phyloP scores from a whole-genome alignment of 768 basidiomycete species.

The Auricularia sp. region DNA sequence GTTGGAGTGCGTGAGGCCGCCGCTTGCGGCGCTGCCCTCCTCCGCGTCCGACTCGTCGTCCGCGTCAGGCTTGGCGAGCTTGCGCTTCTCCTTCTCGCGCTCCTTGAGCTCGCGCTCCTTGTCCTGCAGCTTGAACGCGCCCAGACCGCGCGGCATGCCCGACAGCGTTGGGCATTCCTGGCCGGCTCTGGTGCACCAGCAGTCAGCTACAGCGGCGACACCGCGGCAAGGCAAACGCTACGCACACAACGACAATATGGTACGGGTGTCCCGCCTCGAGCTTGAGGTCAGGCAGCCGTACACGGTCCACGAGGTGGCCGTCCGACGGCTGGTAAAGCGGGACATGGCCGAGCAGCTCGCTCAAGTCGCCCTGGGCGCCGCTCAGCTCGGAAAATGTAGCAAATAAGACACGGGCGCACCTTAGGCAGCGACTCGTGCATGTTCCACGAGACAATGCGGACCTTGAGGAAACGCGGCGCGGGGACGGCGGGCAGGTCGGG shows the following conservation, averaged over 20 bases:
- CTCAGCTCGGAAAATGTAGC: conserved; percentile 2
- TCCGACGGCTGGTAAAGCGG: conserved; percentile 27
- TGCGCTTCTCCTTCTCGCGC: conserved; percentile 29
- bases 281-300: conserved; percentile 37
- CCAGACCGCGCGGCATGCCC: conserved; percentile 30
- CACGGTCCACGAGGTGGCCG: conserved; percentile 11
- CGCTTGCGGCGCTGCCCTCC: neutral
- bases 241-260: conserved; percentile 71
- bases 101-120: conserved; percentile 26
- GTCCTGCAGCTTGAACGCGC: conserved; percentile 23
- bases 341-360: conserved; percentile 58
- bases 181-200: conserved; percentile 35
- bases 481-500: conserved; percentile 18
- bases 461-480: conserved; percentile 38
- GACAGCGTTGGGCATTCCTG: conserved; percentile 78
- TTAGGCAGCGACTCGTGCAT: conserved; percentile 79
- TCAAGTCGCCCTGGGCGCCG: conserved; percentile 52
- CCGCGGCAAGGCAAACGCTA: neutral
- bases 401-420: conserved; percentile 24
- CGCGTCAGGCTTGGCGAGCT: conserved; percentile 22
- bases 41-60: neutral
- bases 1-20: conserved; percentile 24
- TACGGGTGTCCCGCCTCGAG: conserved; percentile 53
- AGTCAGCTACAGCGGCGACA: neutral
- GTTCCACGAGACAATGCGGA: conserved; percentile 70